phyloP scores from a whole-genome alignment of 176 grass and related monocot species.

The Bromus sterilis region DNA sequence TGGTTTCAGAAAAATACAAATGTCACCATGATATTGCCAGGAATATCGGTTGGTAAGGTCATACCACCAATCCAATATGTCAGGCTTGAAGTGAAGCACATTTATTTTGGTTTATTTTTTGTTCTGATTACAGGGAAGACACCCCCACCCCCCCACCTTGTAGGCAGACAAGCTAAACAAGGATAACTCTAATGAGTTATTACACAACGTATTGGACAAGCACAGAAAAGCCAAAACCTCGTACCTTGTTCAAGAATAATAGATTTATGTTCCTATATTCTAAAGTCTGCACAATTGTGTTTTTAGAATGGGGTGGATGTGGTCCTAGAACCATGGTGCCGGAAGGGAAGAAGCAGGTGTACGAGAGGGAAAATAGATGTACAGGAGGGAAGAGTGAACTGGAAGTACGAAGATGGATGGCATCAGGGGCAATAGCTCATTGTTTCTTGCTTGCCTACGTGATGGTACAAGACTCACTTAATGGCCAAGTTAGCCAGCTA shows the following conservation, averaged over 20 bases:
- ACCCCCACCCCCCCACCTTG: neutral
- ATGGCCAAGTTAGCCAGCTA: neutral
- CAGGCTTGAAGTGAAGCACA: neutral
- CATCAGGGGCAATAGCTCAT: neutral
- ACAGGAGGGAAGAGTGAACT: neutral
- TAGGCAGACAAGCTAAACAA: neutral
- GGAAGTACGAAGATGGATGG: neutral
- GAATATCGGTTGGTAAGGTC: neutral
- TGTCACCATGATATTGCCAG: neutral
- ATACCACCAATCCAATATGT: neutral
- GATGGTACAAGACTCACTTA: neutral
- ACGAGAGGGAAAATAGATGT: neutral
- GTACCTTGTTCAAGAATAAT: neutral
- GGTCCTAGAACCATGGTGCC: neutral
- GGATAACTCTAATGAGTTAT: neutral
- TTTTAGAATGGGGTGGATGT: conserved; percentile 1
- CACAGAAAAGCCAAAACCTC: neutral
- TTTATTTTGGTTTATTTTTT: neutral
- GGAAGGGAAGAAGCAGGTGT: neutral
- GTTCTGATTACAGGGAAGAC: neutral
- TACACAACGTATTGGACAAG: conserved; percentile 1
- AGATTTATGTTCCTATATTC: neutral
- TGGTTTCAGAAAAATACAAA: neutral
- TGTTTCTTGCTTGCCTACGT: neutral
- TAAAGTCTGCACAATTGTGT: neutral